phyloP scores from a whole-genome alignment of 2,329 filamentous ascomycete genomes.

The Elsinoe fawcettii region DNA sequence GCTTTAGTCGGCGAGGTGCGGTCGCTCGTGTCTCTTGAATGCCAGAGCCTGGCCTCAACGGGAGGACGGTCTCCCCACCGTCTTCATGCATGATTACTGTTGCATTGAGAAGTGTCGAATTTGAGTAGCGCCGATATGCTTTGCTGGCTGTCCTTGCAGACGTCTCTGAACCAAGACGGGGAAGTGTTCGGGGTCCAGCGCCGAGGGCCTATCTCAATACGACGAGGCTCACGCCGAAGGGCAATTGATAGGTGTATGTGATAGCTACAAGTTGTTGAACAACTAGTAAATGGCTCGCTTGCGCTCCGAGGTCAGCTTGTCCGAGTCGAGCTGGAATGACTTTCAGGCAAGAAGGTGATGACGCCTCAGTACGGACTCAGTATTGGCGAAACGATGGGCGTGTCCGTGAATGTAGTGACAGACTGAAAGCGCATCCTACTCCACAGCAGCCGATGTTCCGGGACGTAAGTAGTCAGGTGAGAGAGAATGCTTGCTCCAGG shows the following conservation, averaged over 20 bases:
- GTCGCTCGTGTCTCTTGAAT: not conserved
- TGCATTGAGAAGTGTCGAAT: not conserved
- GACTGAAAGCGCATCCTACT: not conserved
- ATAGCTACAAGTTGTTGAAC: too few species aligned
- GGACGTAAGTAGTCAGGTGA: too few species aligned
- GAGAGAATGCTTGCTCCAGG: not conserved
- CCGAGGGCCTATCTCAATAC: too few species aligned
- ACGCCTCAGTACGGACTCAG: not conserved
- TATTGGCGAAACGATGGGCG: not conserved
- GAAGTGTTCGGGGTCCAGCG: not conserved
- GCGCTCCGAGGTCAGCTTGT: not conserved
- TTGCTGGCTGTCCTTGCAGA: too few species aligned
- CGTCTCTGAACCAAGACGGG: not conserved
- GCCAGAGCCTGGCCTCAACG: not conserved
- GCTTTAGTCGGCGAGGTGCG: slow-evolving; percentile 17
- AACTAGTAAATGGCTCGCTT: not conserved
- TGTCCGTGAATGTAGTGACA: not conserved
- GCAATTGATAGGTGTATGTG: too few species aligned
- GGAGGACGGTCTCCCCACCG: not conserved
- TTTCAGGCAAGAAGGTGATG: not conserved
- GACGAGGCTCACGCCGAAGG: too few species aligned
- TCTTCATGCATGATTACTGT: not conserved
- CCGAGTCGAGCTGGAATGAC: not conserved
- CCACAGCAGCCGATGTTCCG: too few species aligned
- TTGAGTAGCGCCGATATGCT: too few species aligned